Evolutionary conservation across 2,329 filamentous ascomycete genomes (phyloP).

Genomic region (Penicillium glabrum): DNA sequence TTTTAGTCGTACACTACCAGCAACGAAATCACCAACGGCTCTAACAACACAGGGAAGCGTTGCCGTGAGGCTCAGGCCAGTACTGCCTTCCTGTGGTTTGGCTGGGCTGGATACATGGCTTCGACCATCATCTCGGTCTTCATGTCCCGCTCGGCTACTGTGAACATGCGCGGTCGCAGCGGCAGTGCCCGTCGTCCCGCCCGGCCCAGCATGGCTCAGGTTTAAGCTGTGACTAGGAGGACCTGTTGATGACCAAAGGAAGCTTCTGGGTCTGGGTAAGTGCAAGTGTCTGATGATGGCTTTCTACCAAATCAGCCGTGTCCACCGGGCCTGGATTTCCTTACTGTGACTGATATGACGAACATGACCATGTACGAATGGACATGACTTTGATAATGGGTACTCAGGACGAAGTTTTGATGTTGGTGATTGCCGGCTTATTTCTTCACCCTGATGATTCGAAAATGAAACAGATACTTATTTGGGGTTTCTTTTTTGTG

Average conservation of each 20-base stretch:
- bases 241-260: neutral
- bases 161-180: constrained; percentile 35
- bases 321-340: neutral
- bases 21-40: constrained; percentile 49
- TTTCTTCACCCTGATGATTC: neutral
- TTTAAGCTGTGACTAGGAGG: constrained; percentile 28
- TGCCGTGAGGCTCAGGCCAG: constrained; percentile 54
- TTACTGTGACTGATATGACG: neutral
- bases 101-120: constrained; percentile 45
- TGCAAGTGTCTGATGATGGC: neutral
- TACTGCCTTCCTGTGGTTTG: constrained; percentile 54
- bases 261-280: neutral
- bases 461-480: neutral
- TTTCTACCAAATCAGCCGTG: neutral
- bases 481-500: neutral
- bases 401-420: neutral
- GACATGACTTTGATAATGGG: neutral
- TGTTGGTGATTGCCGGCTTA: neutral
- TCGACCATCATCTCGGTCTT: constrained; percentile 44
- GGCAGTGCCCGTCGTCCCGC: constrained; percentile 30
- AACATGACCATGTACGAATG: constrained; percentile 1
- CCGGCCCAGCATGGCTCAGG: constrained; percentile 46
- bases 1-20: constrained; percentile 38
- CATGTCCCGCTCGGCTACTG: constrained; percentile 31
- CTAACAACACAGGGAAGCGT: constrained; percentile 36